phyloP scores from a whole-genome alignment of 495 filamentous ascomycete species.

The Antarctomyces pellizariae region DNA sequence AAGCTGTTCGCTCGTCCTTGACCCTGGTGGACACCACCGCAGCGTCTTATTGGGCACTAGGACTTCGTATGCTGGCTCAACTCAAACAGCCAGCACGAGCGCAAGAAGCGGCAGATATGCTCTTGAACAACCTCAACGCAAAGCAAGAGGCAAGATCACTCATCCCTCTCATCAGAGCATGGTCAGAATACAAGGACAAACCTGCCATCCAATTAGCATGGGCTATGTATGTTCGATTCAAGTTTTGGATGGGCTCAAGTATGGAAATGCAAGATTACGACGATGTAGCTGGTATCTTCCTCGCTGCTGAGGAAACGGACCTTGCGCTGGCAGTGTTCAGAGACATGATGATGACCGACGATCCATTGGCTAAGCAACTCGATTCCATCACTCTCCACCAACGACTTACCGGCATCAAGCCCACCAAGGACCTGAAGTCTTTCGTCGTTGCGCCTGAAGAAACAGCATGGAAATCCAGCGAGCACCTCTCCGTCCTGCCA shows the following conservation, averaged over 20 bases:
- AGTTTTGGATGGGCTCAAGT: conserved; percentile 27
- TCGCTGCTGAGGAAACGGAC: conserved; percentile 32
- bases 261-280: conserved; percentile 63
- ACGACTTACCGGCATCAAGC: conserved; percentile 15
- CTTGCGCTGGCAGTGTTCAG: conserved; percentile 51
- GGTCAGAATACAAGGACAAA: conserved; percentile 16
- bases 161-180: conserved; percentile 37
- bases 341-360: conserved; percentile 57
- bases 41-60: conserved; percentile 40
- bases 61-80: conserved; percentile 39
- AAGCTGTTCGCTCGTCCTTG: conserved; percentile 14
- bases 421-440: conserved; percentile 22
- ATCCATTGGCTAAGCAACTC: conserved; percentile 15
- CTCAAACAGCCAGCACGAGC: conserved; percentile 37
- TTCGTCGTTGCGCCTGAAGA: conserved; percentile 21
- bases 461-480: conserved; percentile 26
- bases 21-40: conserved; percentile 8
- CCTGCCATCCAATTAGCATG: conserved; percentile 26
- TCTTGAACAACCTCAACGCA: conserved; percentile 26
- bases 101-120: conserved; percentile 32
- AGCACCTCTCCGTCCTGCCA: conserved; percentile 29
- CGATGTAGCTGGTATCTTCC: conserved; percentile 34
- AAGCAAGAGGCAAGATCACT: conserved; percentile 30
- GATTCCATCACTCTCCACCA: conserved; percentile 26
- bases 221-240: conserved; percentile 39